These are phyloP conservation scores for Pueraria montana DNA, from an alignment of 306 rosid genomes.

Conservation along the genomic window DNA sequence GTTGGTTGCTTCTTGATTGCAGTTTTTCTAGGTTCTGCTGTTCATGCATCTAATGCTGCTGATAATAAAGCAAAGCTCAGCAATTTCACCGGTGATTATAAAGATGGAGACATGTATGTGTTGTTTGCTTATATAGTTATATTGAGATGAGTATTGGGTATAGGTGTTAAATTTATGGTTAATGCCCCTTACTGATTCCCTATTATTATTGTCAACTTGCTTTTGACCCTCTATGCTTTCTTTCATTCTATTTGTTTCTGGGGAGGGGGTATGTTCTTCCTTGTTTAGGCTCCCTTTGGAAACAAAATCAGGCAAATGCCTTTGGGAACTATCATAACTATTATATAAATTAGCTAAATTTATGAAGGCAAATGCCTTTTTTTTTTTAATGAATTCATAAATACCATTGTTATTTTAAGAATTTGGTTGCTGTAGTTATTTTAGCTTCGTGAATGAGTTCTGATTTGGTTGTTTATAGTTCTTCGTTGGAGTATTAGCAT, in stretches of 20 bases:
- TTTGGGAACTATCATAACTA: background rate
- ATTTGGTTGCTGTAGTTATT: background rate
- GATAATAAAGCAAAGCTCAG: constrained; percentile 80
- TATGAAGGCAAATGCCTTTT: background rate
- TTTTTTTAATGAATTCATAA: background rate
- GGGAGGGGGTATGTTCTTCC: background rate
- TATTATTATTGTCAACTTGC: background rate
- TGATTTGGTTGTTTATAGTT: constrained; percentile 6
- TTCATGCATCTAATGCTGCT: constrained; percentile 83
- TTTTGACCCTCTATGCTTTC: background rate
- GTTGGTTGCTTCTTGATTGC: constrained; percentile 91
- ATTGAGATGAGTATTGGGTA: constrained; percentile 23
- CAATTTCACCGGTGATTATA: constrained; percentile 44
- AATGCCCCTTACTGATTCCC: constrained; percentile 6
- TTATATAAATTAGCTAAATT: background rate
- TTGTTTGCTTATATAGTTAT: constrained; percentile 28
- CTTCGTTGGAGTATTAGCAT: background rate
- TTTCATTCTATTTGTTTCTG: background rate
- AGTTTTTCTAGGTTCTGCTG: constrained; percentile 86
- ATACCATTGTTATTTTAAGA: background rate
- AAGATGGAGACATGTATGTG: constrained; percentile 58
- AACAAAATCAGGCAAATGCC: constrained; percentile 21
- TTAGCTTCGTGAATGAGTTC: constrained; percentile 6
- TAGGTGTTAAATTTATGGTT: background rate
- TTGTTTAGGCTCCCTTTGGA: background rate